Evolutionary conservation across 225 moss, liverwort and hornwort genomes (phyloP).

Genomic region (Polytrichum commune): DNA sequence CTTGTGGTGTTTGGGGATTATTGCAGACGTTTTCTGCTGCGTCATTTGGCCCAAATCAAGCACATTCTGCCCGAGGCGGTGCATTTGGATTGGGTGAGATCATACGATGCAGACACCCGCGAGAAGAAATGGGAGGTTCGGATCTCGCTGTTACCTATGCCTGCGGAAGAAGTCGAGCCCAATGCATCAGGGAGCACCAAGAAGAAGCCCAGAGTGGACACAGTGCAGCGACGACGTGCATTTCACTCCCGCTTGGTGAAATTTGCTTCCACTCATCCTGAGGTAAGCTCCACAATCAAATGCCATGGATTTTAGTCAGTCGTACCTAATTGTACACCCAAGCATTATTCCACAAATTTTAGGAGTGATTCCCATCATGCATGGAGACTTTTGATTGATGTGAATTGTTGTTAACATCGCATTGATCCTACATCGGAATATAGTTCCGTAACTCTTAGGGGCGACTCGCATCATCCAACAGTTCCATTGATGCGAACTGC

Average conservation of each 20-base stretch:
- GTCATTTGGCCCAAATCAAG: constrained; percentile 87
- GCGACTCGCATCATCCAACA: too few species aligned
- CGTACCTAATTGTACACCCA: too few species aligned
- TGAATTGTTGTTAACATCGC: too few species aligned
- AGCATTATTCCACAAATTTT: too few species aligned
- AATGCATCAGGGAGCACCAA: constrained; percentile 22
- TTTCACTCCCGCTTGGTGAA: constrained; percentile 62
- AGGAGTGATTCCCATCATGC: too few species aligned
- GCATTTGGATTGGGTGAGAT: constrained; percentile 71
- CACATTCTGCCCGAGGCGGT: constrained; percentile 72
- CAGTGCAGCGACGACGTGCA: constrained; percentile 61
- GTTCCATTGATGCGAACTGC: too few species aligned
- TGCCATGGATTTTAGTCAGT: too few species aligned
- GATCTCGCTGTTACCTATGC: constrained; percentile 48
- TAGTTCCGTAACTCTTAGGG: too few species aligned
- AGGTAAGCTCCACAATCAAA: constrained; percentile 28
- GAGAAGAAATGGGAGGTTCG: constrained; percentile 81
- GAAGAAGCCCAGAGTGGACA: constrained; percentile 59
- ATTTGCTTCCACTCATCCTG: constrained; percentile 44
- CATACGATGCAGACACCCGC: constrained; percentile 63
- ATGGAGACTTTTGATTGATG: too few species aligned
- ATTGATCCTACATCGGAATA: too few species aligned
- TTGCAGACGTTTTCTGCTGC: constrained; percentile 74
- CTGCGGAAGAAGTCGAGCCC: constrained; percentile 40
- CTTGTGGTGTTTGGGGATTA: background rate